A percentile compares a stretch with the other conserved stretches of the same genome.
Evolutionary conservation across 1,284 basidiomycete genomes (phyloP).

Genomic region (Sanghuangporus weigelae): DNA sequence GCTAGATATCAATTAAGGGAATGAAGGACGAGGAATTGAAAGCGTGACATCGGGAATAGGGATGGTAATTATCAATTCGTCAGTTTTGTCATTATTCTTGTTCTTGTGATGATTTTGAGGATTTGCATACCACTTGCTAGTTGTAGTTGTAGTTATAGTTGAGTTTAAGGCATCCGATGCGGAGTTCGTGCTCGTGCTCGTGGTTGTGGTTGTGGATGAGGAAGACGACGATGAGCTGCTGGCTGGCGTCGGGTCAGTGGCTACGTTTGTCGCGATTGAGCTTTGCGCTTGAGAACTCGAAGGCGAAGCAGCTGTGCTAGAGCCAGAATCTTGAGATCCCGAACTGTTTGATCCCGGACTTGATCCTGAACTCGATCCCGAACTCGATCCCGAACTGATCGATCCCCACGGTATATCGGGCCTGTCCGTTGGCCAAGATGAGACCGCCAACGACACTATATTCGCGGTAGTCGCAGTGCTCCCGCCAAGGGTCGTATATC

Average conservation of each 20-base stretch:
- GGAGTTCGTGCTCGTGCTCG: not conserved
- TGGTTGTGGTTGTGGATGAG: not conserved
- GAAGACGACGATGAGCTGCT: not conserved
- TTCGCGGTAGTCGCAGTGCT: constrained; percentile 9
- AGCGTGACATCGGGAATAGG: not conserved
- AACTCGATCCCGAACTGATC: not conserved
- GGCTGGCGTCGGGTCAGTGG: no score
- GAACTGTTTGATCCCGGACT: not conserved
- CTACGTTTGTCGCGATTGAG: no score
- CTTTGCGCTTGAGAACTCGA: no score
- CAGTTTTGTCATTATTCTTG: not conserved
- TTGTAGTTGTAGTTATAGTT: not conserved
- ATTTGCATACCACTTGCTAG: not conserved
- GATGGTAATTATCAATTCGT: not conserved
- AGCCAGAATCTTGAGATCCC: not conserved
- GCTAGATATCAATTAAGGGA: not conserved
- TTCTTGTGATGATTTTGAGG: not conserved
- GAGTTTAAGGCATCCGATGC: not conserved
- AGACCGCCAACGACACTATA: constrained; percentile 7
- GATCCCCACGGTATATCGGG: not conserved
- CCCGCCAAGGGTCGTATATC: constrained; percentile 8
- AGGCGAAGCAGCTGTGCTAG: not conserved
- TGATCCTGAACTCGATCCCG: not conserved
- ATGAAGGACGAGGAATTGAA: not conserved
- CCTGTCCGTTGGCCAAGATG: constrained; percentile 9